Evolutionary conservation across 352 stramenopile genomes (phyloP).

Genomic region (Globisporangium mamillatum): DNA sequence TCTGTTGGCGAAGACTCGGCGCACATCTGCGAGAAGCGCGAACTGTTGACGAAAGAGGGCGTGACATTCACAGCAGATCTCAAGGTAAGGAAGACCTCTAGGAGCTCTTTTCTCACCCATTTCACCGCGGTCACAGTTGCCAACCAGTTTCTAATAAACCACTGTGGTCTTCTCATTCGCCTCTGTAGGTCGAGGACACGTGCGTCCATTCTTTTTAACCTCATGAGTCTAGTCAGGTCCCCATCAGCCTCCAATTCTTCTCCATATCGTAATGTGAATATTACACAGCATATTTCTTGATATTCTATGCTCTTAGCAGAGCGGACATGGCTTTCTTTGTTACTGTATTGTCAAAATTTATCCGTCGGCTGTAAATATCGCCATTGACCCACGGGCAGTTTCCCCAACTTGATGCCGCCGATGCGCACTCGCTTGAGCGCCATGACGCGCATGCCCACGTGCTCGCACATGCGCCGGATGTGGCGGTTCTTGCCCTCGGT

Average conservation of each 20-base stretch:
- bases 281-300: not conserved
- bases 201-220: constrained; percentile 48
- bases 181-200: constrained; percentile 35
- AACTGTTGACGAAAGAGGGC: constrained; percentile 57
- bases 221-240: not conserved
- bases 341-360: constrained; percentile 27
- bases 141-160: not conserved
- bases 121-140: not conserved
- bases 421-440: constrained; percentile 91
- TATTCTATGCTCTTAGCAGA: not conserved
- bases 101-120: not conserved
- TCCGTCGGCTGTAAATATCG: constrained; percentile 74
- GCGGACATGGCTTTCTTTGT: not conserved
- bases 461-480: constrained; percentile 95
- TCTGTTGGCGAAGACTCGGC: constrained; percentile 55
- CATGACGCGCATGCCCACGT: constrained; percentile 88
- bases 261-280: not conserved
- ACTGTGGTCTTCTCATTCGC: not conserved
- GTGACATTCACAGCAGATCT: constrained; percentile 55
- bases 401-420: constrained; percentile 80
- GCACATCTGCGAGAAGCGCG: constrained; percentile 67
- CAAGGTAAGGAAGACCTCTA: constrained; percentile 36
- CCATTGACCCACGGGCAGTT: constrained; percentile 72
- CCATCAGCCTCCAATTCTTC: not conserved
- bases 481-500: constrained; percentile 95